A percentile compares a stretch with the other conserved stretches of the same genome.
Conservation (phyloP, 1,139 yeast species). For the Geotrichum cucujoidarum region DNA sequence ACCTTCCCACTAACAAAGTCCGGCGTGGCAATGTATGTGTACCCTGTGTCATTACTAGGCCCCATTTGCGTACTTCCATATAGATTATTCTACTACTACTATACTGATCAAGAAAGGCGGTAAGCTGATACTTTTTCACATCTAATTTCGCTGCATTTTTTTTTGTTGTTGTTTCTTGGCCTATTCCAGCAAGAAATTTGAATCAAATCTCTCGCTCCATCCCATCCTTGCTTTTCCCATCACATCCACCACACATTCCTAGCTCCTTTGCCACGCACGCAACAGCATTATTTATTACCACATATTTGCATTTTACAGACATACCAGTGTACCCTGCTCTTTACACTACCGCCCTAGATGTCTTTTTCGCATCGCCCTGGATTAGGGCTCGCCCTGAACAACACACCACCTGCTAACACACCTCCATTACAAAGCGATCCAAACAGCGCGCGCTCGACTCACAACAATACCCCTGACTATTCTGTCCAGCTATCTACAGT, state of each 20-base stretch:
- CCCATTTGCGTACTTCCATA: too few species aligned
- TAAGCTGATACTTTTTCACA: too few species aligned
- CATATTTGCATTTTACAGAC: too few species aligned
- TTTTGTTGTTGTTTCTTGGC: too few species aligned
- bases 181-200: not conserved
- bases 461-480: conserved; percentile 1
- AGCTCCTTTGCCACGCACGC: not conserved
- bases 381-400: not conserved
- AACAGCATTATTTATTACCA: not conserved
- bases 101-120: too few species aligned
- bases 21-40: too few species aligned
- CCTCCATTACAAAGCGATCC: not conserved
- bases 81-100: too few species aligned
- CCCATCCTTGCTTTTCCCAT: not conserved
- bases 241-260: not conserved
- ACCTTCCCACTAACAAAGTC: too few species aligned
- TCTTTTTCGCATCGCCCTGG: not conserved
- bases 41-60: too few species aligned
- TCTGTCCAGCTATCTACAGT: conserved; percentile 2
- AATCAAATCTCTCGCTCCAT: too few species aligned
- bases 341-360: not conserved
- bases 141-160: too few species aligned
- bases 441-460: not conserved
- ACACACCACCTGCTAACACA: not conserved
- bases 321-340: too few species aligned